Evolutionary conservation across 257 asterid genomes (phyloP).

Genomic region (Rauvolfia tetraphylla): DNA sequence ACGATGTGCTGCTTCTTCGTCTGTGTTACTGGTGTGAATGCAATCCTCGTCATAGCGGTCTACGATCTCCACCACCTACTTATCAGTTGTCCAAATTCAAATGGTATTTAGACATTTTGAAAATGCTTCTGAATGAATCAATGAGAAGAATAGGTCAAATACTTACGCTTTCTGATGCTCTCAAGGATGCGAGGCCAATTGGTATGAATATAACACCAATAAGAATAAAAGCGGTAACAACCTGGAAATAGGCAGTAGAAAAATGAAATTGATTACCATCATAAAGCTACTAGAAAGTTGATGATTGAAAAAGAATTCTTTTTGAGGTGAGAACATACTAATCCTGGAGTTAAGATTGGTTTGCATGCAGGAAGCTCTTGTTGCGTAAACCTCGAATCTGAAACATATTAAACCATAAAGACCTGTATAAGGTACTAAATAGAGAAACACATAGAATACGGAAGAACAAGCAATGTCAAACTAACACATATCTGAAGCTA

Average conservation of each 20-base stretch:
- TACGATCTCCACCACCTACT: slow-evolving; percentile 75
- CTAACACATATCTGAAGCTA: background rate
- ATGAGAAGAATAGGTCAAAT: background rate
- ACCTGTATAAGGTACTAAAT: background rate
- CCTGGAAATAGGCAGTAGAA: slow-evolving; percentile 37
- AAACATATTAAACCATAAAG: slow-evolving; percentile 12
- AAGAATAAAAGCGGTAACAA: slow-evolving; percentile 53
- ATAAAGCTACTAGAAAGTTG: background rate
- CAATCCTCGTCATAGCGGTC: slow-evolving; percentile 69
- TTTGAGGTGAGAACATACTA: slow-evolving; percentile 37
- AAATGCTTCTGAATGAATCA: background rate
- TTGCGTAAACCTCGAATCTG: slow-evolving; percentile 93
- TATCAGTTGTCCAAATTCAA: background rate
- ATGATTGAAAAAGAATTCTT: background rate
- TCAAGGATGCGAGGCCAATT: slow-evolving; percentile 66
- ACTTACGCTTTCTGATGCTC: slow-evolving; percentile 64
- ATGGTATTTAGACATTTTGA: background rate
- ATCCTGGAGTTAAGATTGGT: slow-evolving; percentile 83
- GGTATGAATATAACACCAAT: slow-evolving; percentile 77
- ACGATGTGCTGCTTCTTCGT: slow-evolving; percentile 25
- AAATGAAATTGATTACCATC: background rate
- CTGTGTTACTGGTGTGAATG: slow-evolving; percentile 28
- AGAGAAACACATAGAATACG: background rate
- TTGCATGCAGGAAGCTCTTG: slow-evolving; percentile 99
- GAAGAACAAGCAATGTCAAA: background rate